Percentiles rank a stretch among this genome's conserved stretches.
Evolutionary conservation across 208 protist genomes (phyloP).

Genomic region (Wallacemonas sp.): DNA sequence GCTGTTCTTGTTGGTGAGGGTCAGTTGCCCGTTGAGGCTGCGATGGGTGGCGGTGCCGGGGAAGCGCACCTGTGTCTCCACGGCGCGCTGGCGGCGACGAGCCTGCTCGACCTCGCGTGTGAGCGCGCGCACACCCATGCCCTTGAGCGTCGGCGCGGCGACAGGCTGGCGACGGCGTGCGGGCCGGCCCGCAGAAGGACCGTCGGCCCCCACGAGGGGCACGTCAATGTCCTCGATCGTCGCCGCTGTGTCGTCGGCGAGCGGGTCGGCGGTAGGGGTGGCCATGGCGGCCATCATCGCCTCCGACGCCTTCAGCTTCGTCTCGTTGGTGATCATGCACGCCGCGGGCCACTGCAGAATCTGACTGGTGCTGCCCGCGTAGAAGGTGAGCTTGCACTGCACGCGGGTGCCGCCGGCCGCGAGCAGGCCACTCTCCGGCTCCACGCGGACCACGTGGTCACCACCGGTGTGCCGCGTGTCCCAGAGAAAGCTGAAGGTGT

Average conservation of each 20-base stretch:
- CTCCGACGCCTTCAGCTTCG: conserved; percentile 14
- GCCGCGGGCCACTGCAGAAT: conserved; percentile 62
- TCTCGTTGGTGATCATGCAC: conserved; percentile 60
- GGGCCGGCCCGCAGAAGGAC: not conserved
- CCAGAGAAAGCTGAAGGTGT: conserved; percentile 72
- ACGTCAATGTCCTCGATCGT: conserved; percentile 8
- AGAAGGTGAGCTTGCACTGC: conserved; percentile 56
- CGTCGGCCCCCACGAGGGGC: conserved; percentile 28
- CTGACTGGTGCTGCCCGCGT: conserved; percentile 82
- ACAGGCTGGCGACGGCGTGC: conserved; percentile 32
- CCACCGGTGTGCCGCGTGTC: conserved; percentile 43
- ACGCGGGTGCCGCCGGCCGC: conserved; percentile 42
- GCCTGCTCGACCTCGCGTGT: conserved; percentile 16
- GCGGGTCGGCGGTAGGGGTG: conserved; percentile 15
- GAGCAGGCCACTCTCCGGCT: conserved; percentile 53
- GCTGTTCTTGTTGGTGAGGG: not conserved
- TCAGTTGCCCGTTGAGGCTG: not conserved
- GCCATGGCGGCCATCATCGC: conserved; percentile 12
- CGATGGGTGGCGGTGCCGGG: conserved; percentile 4
- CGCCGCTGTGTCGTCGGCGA: conserved; percentile 14
- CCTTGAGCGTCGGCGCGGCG: conserved; percentile 33
- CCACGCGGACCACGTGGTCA: conserved; percentile 52
- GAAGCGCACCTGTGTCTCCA: conserved; percentile 13
- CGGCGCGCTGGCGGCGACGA: conserved; percentile 3
- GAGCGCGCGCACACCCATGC: conserved; percentile 31